Percentiles rank a stretch among this genome's conserved stretches.
phyloP scores from a whole-genome alignment of 495 filamentous ascomycete species.

The Letharia columbiana region DNA sequence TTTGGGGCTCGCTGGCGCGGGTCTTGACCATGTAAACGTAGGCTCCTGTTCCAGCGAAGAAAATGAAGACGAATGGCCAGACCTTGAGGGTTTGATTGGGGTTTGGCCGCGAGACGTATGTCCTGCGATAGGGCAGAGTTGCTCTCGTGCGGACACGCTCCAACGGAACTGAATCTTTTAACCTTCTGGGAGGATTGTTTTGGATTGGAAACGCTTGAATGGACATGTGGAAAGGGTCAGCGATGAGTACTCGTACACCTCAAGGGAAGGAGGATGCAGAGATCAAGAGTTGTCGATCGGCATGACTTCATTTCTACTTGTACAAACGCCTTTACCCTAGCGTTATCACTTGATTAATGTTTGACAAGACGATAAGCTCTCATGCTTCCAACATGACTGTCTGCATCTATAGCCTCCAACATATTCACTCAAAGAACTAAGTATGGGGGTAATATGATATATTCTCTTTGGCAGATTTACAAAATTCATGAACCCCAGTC shows the following conservation, averaged over 20 bases:
- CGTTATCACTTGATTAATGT: background rate
- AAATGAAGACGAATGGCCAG: constrained; percentile 56
- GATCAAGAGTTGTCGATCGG: background rate
- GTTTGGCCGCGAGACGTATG: constrained; percentile 12
- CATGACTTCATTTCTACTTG: background rate
- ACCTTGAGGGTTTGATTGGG: constrained; percentile 44
- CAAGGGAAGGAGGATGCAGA: background rate
- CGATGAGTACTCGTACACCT: background rate
- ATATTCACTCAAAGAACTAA: background rate
- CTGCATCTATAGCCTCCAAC: background rate
- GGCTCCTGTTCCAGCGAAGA: constrained; percentile 47
- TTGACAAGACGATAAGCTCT: background rate
- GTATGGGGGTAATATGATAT: background rate
- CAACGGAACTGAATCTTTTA: too few relatives aligned
- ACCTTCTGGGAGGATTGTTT: background rate
- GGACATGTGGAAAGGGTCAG: background rate
- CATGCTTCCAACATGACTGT: background rate
- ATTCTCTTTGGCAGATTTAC: constrained; percentile 1
- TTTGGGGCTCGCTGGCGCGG: constrained; percentile 38
- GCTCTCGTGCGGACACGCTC: background rate
- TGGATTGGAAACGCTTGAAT: background rate
- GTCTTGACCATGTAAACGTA: constrained; percentile 56
- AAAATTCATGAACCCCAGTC: background rate
- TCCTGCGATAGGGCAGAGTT: background rate
- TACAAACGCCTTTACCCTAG: background rate